Percentiles rank a stretch among this genome's conserved stretches.
These are phyloP conservation scores for Lipomyces oligophaga DNA, from an alignment of 805 yeast genomes.

Conservation along the genomic window DNA sequence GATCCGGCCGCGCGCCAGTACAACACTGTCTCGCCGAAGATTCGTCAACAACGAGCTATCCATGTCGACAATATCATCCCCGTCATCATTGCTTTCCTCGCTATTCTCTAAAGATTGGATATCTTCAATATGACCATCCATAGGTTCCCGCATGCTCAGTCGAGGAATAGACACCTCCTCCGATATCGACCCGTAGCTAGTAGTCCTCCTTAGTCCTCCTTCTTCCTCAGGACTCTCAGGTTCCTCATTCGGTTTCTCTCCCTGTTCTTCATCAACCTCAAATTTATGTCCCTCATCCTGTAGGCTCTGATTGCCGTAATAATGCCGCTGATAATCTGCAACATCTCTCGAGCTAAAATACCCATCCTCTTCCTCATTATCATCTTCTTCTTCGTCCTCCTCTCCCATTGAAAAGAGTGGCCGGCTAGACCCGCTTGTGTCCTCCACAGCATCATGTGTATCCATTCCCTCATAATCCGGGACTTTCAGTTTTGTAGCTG, in stretches of 20 bases:
- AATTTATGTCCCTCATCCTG: slow-evolving; percentile 6
- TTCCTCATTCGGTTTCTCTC: slow-evolving; percentile 3
- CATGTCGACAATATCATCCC: slow-evolving; percentile 26
- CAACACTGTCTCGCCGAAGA: slow-evolving; percentile 25
- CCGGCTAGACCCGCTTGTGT: slow-evolving; percentile 26
- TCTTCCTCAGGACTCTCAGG: background rate
- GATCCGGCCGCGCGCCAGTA: slow-evolving; percentile 25
- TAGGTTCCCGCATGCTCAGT: slow-evolving; percentile 2
- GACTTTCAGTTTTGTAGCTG: slow-evolving; percentile 80
- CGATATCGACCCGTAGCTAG: slow-evolving; percentile 1
- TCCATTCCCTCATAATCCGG: too few relatives aligned
- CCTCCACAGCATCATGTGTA: too few relatives aligned
- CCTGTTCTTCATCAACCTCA: background rate
- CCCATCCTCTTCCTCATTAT: slow-evolving; percentile 3
- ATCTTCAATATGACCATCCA: slow-evolving; percentile 3
- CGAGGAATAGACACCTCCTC: too few relatives aligned
- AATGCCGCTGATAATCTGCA: background rate
- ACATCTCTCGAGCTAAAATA: slow-evolving; percentile 1
- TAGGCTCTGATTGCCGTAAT: background rate
- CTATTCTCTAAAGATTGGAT: slow-evolving; percentile 2
- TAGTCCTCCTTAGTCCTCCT: background rate
- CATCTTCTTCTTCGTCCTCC: slow-evolving; percentile 22
- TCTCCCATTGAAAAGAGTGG: slow-evolving; percentile 22
- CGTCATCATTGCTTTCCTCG: slow-evolving; percentile 13
- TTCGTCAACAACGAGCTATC: slow-evolving; percentile 14